Evolutionary conservation across 116 monocot genomes (phyloP), one percentile per base, ranked within the genome.

Genomic region (Zostera marina): DNA sequence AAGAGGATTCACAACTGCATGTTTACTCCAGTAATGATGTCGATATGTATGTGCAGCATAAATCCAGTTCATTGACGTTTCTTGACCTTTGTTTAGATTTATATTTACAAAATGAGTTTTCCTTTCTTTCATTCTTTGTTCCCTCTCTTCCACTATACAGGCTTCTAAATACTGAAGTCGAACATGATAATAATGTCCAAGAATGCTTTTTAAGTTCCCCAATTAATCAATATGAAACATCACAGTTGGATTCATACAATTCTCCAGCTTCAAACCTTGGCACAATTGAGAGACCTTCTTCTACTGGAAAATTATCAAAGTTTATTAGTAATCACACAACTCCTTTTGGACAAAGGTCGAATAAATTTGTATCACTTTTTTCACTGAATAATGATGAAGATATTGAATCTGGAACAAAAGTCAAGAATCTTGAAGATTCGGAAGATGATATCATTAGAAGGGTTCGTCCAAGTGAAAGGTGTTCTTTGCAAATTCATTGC

Each of bases 391-490:
- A 57, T 53, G 15, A 60, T 44, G 21, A 20, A 9, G 41, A 20
- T 47, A 41, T 6, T 42, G 52, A 52, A 5, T 11, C 52, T 62
- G 14, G 62, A 21, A 24, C 51, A 10, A 65, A 20, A 56, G 67
- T 44, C 17, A 39, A 72, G 58, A 74, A 70, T 8, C 19, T 49
- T 63, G 67, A 72, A 49, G 63, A 63, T 42, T 47, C 45, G 16
- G 91, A 87, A 52, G 87, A 99, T 67, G 79, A 91, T 55, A 51
- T 99, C n/a, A 79, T 99, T 45, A 78, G 75, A 76, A 81, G 79
- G 62, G 83, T 99, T 60, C 73, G 75, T 62, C 79, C 81, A 16
- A 61, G 73, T 54, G 68, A 81, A 67, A 81, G 78, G 41, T 98
- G 91, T 70, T 74, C 79, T 54, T 75, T 99, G 56, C 76, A 75